Conservation (phyloP, 1,284 basidiomycete genomes). For the Trichosporon sp. region DNA sequence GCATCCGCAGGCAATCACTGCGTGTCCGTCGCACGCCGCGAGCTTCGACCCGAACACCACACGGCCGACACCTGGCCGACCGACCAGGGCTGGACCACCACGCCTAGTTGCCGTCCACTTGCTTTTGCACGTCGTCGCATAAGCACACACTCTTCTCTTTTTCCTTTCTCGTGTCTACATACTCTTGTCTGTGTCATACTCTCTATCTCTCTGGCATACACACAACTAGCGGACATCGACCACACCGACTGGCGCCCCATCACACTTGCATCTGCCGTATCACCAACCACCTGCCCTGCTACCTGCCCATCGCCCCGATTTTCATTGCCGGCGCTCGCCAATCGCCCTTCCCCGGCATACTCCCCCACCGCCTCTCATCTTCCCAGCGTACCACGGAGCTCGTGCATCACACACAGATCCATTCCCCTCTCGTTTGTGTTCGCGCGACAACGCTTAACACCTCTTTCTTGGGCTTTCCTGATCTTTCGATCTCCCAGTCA, state of each 20-base stretch:
- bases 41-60: not conserved
- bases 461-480: not conserved
- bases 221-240: not conserved
- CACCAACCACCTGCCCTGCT: not conserved
- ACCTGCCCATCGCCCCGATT: not conserved
- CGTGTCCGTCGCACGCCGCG: not conserved
- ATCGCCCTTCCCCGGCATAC: conserved; percentile 3
- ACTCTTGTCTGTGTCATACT: not conserved
- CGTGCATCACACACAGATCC: not conserved
- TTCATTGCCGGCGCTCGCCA: conserved; percentile 5
- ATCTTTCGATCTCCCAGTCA: conserved; percentile 8
- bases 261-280: not conserved
- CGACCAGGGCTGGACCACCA: not conserved
- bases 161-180: not conserved
- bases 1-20: not conserved
- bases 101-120: not conserved
- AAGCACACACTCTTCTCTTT: not conserved
- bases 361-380: not conserved
- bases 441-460: not conserved
- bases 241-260: not conserved
- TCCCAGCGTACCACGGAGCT: not conserved
- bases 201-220: not conserved
- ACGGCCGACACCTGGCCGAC: conserved; percentile 1
- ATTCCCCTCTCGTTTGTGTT: not conserved
- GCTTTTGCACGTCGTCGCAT: too few species aligned